Percentiles rank a stretch among this genome's conserved stretches.
These are phyloP conservation scores for Collybia nuda DNA, from an alignment of 768 basidiomycete genomes.

Conservation along the genomic window DNA sequence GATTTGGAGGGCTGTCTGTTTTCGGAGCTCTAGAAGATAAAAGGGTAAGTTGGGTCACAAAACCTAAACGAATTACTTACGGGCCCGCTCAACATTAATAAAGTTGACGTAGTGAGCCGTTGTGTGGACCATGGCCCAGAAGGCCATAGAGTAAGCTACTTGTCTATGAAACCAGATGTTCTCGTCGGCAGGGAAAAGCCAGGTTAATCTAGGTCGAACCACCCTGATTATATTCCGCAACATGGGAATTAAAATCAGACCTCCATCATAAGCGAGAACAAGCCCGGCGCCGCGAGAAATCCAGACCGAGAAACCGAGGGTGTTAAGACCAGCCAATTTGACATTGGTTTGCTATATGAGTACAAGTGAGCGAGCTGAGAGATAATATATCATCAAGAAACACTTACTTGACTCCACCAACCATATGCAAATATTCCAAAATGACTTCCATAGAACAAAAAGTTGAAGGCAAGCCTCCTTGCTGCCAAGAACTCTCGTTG, in stretches of 20 bases:
- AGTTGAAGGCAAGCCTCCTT: conserved; percentile 68
- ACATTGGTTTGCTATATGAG: conserved; percentile 56
- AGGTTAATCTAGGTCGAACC: conserved; percentile 76
- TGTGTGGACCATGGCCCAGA: conserved; percentile 91
- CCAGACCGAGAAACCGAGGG: conserved; percentile 85
- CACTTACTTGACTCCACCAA: conserved; percentile 79
- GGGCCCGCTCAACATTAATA: conserved; percentile 85
- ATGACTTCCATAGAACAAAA: conserved; percentile 81
- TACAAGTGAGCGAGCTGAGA: background rate
- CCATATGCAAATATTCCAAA: conserved; percentile 76
- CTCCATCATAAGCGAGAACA: conserved; percentile 84
- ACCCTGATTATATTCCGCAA: conserved; percentile 85
- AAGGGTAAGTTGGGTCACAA: background rate
- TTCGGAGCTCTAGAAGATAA: conserved; percentile 68
- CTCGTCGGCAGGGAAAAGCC: conserved; percentile 90
- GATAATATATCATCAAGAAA: too few species aligned
- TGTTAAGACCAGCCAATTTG: conserved; percentile 74
- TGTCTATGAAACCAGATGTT: conserved; percentile 96
- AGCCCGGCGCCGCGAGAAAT: conserved; percentile 89
- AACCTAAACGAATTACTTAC: conserved; percentile 41
- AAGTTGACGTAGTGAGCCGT: conserved; percentile 95
- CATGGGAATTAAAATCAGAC: conserved; percentile 86
- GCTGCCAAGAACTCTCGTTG: conserved; percentile 64
- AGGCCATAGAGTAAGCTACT: conserved; percentile 91
- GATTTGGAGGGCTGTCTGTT: conserved; percentile 74